Conservation (phyloP, 176 grass and related monocot species). For the Dactylis glomerata region DNA sequence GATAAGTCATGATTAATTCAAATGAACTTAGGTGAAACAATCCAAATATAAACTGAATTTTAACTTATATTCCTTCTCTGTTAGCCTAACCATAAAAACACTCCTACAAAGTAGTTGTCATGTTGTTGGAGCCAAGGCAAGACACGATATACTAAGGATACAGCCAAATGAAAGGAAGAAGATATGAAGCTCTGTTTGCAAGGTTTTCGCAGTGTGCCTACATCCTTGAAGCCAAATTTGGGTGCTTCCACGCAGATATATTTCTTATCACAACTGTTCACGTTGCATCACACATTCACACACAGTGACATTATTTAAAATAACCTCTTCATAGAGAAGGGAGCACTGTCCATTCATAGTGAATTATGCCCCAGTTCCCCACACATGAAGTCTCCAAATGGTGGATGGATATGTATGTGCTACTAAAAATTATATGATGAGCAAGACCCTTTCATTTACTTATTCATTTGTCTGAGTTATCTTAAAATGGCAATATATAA, state of each 20-base stretch:
- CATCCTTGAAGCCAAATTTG: not conserved
- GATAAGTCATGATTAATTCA: not conserved
- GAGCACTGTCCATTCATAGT: not conserved
- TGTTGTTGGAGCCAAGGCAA: not conserved
- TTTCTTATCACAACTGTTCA: not conserved
- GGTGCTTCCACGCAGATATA: not conserved
- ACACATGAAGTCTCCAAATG: not conserved
- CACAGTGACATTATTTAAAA: not conserved
- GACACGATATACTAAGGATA: not conserved
- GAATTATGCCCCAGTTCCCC: not conserved
- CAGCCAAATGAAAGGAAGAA: not conserved
- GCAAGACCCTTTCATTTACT: not conserved
- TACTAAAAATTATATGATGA: not conserved
- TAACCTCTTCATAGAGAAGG: not conserved
- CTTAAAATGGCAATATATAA: not conserved
- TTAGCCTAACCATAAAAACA: not conserved
- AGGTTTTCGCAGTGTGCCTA: not conserved
- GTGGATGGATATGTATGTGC: not conserved
- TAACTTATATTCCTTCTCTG: not conserved
- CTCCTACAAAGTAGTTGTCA: not conserved
- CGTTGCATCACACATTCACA: not conserved
- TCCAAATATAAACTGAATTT: not conserved
- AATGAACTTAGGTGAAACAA: not conserved
- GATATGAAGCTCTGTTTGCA: not conserved
- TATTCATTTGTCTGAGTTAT: not conserved